Percentiles rank a stretch among this genome's conserved stretches.
Evolutionary conservation across 1,284 basidiomycete genomes (phyloP).

Genomic region (Heterobasidion parviporum): DNA sequence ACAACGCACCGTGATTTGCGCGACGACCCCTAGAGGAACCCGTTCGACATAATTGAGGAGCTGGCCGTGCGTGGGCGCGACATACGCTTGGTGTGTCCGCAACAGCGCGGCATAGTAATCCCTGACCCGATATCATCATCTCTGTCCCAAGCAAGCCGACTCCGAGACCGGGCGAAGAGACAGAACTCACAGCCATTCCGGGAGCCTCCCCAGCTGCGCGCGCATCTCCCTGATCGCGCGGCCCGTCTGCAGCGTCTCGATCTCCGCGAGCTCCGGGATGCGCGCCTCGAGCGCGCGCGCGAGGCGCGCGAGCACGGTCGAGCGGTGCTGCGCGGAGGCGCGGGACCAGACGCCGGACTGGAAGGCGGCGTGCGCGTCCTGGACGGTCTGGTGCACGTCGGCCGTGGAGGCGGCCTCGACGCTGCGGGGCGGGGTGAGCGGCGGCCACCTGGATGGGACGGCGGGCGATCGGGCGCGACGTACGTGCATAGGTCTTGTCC

Average conservation of each 20-base stretch:
- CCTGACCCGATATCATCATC: constrained; percentile 16
- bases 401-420: constrained; percentile 31
- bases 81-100: constrained; percentile 57
- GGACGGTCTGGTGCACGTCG: constrained; percentile 46
- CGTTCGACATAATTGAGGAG: constrained; percentile 72
- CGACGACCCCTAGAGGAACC: constrained; percentile 75
- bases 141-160: neutral
- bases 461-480: constrained; percentile 15
- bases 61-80: constrained; percentile 74
- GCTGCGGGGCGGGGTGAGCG: constrained; percentile 15
- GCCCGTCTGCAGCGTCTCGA: constrained; percentile 74
- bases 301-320: constrained; percentile 55
- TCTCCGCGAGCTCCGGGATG: constrained; percentile 48
- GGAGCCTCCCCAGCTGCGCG: constrained; percentile 62
- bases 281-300: constrained; percentile 51
- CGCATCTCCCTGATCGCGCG: constrained; percentile 73
- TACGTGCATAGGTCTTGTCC: constrained; percentile 52
- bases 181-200: constrained; percentile 69
- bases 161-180: neutral
- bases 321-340: constrained; percentile 46
- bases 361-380: constrained; percentile 48
- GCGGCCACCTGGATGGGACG: neutral
- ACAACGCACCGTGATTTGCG: constrained; percentile 62
- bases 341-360: constrained; percentile 65
- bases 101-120: constrained; percentile 71